Percentiles rank a stretch among this genome's conserved stretches.
Conservation (phyloP, 2,329 filamentous ascomycete species). For the Aspergillus clavatus region DNA sequence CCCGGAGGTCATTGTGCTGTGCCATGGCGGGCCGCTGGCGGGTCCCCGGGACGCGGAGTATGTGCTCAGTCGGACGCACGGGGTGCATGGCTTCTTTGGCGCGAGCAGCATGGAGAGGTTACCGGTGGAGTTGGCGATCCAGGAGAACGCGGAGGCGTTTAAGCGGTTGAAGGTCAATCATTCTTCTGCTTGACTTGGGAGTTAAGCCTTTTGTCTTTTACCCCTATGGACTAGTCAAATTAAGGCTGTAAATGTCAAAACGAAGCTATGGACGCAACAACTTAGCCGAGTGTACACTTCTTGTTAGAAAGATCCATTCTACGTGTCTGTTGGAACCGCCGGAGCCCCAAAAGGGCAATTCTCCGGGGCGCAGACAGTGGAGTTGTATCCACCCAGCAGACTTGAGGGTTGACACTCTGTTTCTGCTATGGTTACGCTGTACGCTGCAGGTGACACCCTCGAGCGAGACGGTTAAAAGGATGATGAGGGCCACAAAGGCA, state of each 20-base stretch:
- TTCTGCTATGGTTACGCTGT: too few relatives aligned
- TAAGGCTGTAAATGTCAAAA: too few relatives aligned
- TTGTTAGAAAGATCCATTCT: too few relatives aligned
- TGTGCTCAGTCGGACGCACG: slow-evolving; percentile 56
- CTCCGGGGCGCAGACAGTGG: slow-evolving; percentile 12
- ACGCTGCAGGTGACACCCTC: neutral
- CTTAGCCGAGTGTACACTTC: too few relatives aligned
- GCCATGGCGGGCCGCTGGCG: slow-evolving; percentile 66
- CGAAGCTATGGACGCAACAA: too few relatives aligned
- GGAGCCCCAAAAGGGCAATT: slow-evolving; percentile 24
- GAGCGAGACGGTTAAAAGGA: neutral
- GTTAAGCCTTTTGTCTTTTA: neutral
- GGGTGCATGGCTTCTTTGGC: slow-evolving; percentile 68
- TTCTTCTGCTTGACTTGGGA: neutral
- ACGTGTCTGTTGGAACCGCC: neutral
- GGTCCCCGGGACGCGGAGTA: slow-evolving; percentile 59
- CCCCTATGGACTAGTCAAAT: too few relatives aligned
- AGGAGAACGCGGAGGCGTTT: slow-evolving; percentile 52
- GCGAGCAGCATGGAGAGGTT: slow-evolving; percentile 65
- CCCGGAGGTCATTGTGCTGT: slow-evolving; percentile 60
- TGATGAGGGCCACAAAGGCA: too few relatives aligned
- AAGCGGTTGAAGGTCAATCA: slow-evolving; percentile 38
- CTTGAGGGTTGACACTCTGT: too few relatives aligned
- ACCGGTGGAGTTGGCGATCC: slow-evolving; percentile 64
- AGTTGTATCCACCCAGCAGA: slow-evolving; percentile 9